These are phyloP conservation scores for Leptomonas seymouri DNA, from an alignment of 208 protist species.

Conservation along the genomic window DNA sequence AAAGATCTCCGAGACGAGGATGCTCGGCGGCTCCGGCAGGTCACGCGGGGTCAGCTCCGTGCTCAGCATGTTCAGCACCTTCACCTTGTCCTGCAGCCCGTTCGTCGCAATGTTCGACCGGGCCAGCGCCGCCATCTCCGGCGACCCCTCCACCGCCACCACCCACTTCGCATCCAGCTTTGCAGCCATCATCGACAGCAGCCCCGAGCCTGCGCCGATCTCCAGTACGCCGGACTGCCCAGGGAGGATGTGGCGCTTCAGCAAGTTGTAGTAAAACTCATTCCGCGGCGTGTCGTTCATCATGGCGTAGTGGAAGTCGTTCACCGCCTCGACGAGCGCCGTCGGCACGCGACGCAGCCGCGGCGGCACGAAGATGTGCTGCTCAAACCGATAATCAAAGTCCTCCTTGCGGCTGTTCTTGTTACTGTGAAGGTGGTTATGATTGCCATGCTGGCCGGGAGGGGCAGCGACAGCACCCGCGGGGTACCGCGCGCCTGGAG, in stretches of 20 bases:
- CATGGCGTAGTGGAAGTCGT: constrained; percentile 95
- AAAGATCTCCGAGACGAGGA: constrained; percentile 94
- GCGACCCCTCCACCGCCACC: constrained; percentile 89
- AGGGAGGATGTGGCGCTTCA: constrained; percentile 75
- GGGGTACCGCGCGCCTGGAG: constrained; percentile 43
- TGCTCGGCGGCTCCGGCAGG: constrained; percentile 69
- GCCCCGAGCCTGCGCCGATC: constrained; percentile 90
- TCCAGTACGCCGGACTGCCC: constrained; percentile 87
- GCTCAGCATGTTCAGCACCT: constrained; percentile 89
- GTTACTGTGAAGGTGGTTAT: not conserved
- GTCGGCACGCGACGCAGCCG: constrained; percentile 63
- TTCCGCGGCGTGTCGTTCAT: constrained; percentile 93
- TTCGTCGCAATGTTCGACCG: constrained; percentile 79
- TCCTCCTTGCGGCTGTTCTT: constrained; percentile 22
- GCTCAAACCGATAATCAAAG: constrained; percentile 81
- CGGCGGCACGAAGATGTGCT: constrained; percentile 68
- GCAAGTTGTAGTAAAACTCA: constrained; percentile 87
- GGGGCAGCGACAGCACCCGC: not conserved
- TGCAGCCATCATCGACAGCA: constrained; percentile 93
- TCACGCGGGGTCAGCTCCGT: constrained; percentile 72
- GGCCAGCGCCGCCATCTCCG: constrained; percentile 83
- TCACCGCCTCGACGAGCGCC: constrained; percentile 89
- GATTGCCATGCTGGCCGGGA: constrained; percentile 1
- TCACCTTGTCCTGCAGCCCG: constrained; percentile 69
- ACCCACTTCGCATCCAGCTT: constrained; percentile 90